Evolutionary conservation across 73 alveolate genomes (phyloP), one percentile per base, ranked within the genome.

Genomic region (Paramecium octaurelia): DNA sequence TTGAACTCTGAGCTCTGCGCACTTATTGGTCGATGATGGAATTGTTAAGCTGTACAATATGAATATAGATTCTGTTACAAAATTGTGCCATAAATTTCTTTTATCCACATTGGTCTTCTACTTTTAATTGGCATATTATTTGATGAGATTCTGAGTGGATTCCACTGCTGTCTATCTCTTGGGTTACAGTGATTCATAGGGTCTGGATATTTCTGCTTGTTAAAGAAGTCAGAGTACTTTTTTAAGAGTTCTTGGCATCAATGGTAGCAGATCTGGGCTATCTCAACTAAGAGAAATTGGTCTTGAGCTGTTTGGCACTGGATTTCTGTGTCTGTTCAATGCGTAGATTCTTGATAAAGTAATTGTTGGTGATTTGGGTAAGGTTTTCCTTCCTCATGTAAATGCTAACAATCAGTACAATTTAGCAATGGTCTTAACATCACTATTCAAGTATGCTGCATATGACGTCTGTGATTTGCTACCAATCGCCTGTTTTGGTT

Each of bases 1-100:
- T 48, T 42, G 84, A 44, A 80, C 91, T 80, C 46, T 80, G 14
- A 4, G 34, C 91, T 80, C 73, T 80, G n/a, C 91, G 69, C 5
- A 54, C 31, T 64, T 64, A 34, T 40, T 48, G n/a, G 21, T 40
- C 64, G n/a, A 44, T 48, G 4, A 27, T 8, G 20, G 91, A 80
- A 31, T 80, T 64, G 24, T 64, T 64, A 11, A 64, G 57, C 91
- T 80, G 11, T 12, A 44, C 0, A 80, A 31, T 10, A 36, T 75
- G 8, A 75, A 38, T 20, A 18, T 80, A 38, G 34, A 44, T 44
- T 43, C 29, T 42, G 75, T 80, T 80, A 80, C 91, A 48, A 44
- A 80, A 24, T 27, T 44, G 8, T 80, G 91, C 91, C 91, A 80
- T 80, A 80, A 31, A 42, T 10, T 80, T 43, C 57, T 80, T n/a